Evolutionary conservation across 306 rosid genomes (phyloP).

Genomic region (Vachellia pachyceras): DNA sequence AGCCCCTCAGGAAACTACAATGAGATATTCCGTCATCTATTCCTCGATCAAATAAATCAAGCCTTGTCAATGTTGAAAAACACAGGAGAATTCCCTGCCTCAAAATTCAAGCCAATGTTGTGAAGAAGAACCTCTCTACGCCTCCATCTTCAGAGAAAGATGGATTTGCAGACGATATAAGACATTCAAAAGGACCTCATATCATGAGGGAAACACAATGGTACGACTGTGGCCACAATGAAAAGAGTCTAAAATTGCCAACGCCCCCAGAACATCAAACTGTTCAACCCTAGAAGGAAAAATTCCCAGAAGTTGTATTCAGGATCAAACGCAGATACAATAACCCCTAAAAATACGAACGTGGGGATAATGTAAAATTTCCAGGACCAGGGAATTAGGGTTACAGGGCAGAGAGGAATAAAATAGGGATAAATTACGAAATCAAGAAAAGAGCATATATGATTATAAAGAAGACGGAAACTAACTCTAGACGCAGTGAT

Average conservation of each 20-base stretch:
- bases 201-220: conserved; percentile 20
- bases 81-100: conserved; percentile 26
- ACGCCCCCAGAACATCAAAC: conserved; percentile 41
- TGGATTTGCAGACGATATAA: conserved; percentile 55
- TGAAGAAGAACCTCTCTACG: conserved; percentile 46
- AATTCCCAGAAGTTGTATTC: conserved; percentile 53
- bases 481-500: conserved; percentile 73
- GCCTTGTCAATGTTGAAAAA: conserved; percentile 36
- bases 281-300: conserved; percentile 38
- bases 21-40: conserved; percentile 10
- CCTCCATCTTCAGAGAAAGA: conserved; percentile 65
- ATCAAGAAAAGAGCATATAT: conserved; percentile 23
- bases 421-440: conserved; percentile 12
- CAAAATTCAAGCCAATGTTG: conserved; percentile 42
- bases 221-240: conserved; percentile 34
- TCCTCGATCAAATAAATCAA: conserved; percentile 26
- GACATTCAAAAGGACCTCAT: conserved; percentile 57
- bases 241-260: conserved; percentile 29
- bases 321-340: conserved; percentile 40
- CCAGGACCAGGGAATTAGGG: conserved; percentile 62
- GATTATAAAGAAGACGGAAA: conserved; percentile 25
- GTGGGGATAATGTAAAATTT: conserved; percentile 21
- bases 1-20: conserved; percentile 16
- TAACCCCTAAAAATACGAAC: conserved; percentile 47
- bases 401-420: conserved; percentile 39